Percentiles rank a stretch among this genome's conserved stretches.
Conservation (phyloP, 371 early-diverging fungal species). For the Rhizopus delemar region DNA sequence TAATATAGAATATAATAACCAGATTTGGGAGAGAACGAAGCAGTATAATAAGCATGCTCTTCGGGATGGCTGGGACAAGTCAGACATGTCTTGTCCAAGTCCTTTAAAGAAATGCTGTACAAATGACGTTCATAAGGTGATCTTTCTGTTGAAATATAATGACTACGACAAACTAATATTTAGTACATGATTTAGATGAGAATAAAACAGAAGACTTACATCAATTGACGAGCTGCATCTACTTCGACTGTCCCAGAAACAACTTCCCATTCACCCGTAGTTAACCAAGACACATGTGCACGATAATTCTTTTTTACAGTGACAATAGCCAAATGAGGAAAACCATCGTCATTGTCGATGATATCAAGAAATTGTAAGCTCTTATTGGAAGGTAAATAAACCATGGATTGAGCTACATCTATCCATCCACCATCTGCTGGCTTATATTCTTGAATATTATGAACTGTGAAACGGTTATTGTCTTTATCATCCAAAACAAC, state of each 20-base stretch:
- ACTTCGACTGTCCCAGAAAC: conserved; percentile 60
- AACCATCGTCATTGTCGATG: conserved; percentile 72
- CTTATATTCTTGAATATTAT: conserved; percentile 57
- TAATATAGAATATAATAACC: conserved; percentile 78
- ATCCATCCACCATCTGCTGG: conserved; percentile 75
- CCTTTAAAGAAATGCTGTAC: conserved; percentile 48
- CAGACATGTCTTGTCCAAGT: conserved; percentile 33
- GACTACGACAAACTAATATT: conserved; percentile 25
- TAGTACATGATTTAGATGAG: background rate
- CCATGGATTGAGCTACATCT: conserved; percentile 56
- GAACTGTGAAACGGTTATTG: conserved; percentile 26
- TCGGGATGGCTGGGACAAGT: conserved; percentile 45
- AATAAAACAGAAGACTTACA: conserved; percentile 45
- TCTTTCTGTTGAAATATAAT: conserved; percentile 73
- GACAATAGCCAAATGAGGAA: conserved; percentile 82
- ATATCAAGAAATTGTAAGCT: conserved; percentile 77
- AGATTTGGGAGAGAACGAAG: conserved; percentile 73
- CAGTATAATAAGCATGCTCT: conserved; percentile 70
- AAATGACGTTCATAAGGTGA: conserved; percentile 81
- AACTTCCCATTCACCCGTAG: conserved; percentile 87
- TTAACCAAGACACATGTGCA: conserved; percentile 70
- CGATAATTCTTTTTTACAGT: conserved; percentile 33
- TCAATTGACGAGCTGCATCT: conserved; percentile 55
- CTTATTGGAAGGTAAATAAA: conserved; percentile 43
- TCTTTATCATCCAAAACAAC: conserved; percentile 29